phyloP scores from a whole-genome alignment of 495 filamentous ascomycete genomes.

The Trichoderma gamsii region DNA sequence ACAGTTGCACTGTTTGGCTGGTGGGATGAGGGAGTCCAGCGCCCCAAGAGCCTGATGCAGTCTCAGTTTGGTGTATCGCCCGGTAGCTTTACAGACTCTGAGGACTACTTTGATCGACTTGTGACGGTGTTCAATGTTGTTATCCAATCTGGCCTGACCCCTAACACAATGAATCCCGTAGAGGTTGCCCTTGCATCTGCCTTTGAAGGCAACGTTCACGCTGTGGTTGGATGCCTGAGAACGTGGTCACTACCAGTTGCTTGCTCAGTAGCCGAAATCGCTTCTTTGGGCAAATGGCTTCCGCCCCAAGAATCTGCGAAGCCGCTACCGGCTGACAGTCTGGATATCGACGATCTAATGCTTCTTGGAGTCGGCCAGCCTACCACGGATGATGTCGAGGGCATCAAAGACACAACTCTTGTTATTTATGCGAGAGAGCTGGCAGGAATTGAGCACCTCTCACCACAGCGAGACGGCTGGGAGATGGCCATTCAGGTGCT shows the following conservation, averaged over 20 bases:
- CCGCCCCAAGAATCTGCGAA: conserved; percentile 40
- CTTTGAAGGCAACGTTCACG: conserved; percentile 70
- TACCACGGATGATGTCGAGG: conserved; percentile 37
- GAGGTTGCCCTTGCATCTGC: conserved; percentile 75
- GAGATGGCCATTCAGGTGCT: conserved; percentile 75
- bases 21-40: conserved; percentile 76
- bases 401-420: conserved; percentile 65
- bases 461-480: conserved; percentile 62
- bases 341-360: conserved; percentile 48
- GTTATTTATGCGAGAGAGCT: conserved; percentile 64
- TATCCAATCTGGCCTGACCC: conserved; percentile 48
- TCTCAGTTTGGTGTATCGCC: conserved; percentile 17
- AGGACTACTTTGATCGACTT: conserved; percentile 43
- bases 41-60: conserved; percentile 29
- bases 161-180: conserved; percentile 63
- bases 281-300: conserved; percentile 69
- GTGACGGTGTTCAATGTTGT: conserved; percentile 44
- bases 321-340: conserved; percentile 37
- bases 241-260: conserved; percentile 73
- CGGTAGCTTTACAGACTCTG: conserved; percentile 21
- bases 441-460: conserved; percentile 37
- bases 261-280: conserved; percentile 72
- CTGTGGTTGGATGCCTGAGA: conserved; percentile 63
- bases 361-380: conserved; percentile 7
- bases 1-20: conserved; percentile 72